These are phyloP conservation scores for Acacia concinna DNA, from an alignment of 331 rosid species.

Conservation along the genomic window DNA sequence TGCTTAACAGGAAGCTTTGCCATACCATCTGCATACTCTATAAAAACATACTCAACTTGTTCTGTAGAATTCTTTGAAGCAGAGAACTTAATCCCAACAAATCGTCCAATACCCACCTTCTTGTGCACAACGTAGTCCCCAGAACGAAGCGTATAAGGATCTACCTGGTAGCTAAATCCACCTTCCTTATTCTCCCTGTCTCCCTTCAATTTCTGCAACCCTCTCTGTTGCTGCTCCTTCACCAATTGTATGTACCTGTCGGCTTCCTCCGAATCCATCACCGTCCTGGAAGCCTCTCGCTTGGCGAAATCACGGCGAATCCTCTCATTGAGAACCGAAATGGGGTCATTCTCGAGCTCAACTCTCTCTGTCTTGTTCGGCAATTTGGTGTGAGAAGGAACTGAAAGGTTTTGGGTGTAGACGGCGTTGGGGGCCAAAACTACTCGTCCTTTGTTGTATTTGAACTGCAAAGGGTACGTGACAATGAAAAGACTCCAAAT, in stretches of 20 bases:
- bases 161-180: conserved; percentile 62
- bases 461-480: conserved; percentile 25
- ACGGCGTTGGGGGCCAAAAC: conserved; percentile 42
- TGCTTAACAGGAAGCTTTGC: conserved; percentile 89
- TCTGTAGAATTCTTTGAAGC: conserved; percentile 49
- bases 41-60: conserved; percentile 73
- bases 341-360: conserved; percentile 58
- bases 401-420: conserved; percentile 44
- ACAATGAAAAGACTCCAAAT: conserved; percentile 42
- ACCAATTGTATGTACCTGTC: conserved; percentile 70
- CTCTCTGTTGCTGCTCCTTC: conserved; percentile 89
- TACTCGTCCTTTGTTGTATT: background rate
- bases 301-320: conserved; percentile 63
- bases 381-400: conserved; percentile 39
- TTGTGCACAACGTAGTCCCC: conserved; percentile 94
- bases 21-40: conserved; percentile 95
- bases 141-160: conserved; percentile 80
- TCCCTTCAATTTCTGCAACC: conserved; percentile 80
- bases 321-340: conserved; percentile 63
- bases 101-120: conserved; percentile 92
- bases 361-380: conserved; percentile 27
- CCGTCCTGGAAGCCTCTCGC: conserved; percentile 48
- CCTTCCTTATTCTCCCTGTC: conserved; percentile 47
- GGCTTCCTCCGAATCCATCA: conserved; percentile 72
- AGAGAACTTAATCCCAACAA: conserved; percentile 76